phyloP scores from a whole-genome alignment of 768 basidiomycete species.

The Suillus americanus region DNA sequence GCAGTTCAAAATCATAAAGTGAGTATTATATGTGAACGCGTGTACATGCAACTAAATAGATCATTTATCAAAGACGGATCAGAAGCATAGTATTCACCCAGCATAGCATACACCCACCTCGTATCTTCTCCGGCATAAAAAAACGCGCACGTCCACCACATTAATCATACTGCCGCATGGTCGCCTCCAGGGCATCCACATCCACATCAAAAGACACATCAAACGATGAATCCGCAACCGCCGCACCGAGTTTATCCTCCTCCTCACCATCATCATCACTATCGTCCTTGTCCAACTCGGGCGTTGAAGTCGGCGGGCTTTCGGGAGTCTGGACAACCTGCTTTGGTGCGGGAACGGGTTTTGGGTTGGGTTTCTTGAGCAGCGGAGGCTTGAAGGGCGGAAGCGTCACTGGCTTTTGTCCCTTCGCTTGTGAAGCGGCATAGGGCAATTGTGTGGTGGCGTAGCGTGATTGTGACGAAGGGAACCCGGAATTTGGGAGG shows the following conservation, averaged over 20 bases:
- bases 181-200: constrained; percentile 28
- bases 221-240: constrained; percentile 28
- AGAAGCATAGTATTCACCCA: neutral
- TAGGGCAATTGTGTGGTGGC: neutral
- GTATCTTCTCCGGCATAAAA: neutral
- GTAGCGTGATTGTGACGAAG: constrained; percentile 20
- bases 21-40: neutral
- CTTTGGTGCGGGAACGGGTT: neutral
- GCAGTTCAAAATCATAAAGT: neutral
- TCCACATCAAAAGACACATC: constrained; percentile 33
- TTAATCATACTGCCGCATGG: constrained; percentile 31
- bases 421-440: constrained; percentile 14
- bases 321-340: neutral
- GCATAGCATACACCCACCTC: neutral
- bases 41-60: neutral
- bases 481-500: neutral
- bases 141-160: neutral
- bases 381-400: constrained; percentile 32
- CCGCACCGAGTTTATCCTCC: neutral
- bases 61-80: neutral
- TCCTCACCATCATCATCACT: neutral
- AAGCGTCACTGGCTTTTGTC: constrained; percentile 14
- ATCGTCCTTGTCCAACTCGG: neutral
- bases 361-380: constrained; percentile 3
- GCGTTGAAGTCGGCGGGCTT: neutral